Percentiles rank a stretch among this genome's conserved stretches.
Evolutionary conservation across 768 basidiomycete genomes (phyloP).

Genomic region (Suillus placidus): DNA sequence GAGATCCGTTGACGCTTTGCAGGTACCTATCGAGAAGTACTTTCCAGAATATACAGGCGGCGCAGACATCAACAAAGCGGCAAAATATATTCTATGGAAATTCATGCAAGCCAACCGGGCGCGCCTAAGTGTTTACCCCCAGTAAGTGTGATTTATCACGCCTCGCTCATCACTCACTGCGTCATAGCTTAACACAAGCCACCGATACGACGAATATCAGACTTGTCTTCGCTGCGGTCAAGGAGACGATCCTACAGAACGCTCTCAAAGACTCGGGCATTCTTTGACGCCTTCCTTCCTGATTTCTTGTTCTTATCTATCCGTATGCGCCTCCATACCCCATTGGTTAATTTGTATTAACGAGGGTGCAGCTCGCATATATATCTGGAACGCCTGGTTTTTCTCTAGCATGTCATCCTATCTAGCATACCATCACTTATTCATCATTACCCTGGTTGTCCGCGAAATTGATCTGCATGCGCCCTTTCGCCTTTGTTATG

Average conservation of each 20-base stretch:
- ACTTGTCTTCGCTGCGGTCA: conserved; percentile 84
- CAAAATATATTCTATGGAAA: conserved; percentile 92
- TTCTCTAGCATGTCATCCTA: conserved; percentile 25
- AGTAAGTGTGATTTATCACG: conserved; percentile 51
- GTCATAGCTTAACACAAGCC: conserved; percentile 74
- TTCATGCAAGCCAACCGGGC: conserved; percentile 93
- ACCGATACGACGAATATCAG: conserved; percentile 86
- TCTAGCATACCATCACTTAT: conserved; percentile 35
- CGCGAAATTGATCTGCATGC: background rate
- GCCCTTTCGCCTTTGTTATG: background rate
- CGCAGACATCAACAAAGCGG: conserved; percentile 89
- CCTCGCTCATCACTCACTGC: background rate
- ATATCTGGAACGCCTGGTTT: conserved; percentile 34
- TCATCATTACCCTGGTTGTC: conserved; percentile 11
- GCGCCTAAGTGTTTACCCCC: conserved; percentile 85
- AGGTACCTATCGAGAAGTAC: conserved; percentile 76
- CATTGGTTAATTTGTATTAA: conserved; percentile 12
- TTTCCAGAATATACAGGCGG: conserved; percentile 92
- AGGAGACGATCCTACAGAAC: conserved; percentile 92
- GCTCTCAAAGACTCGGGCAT: conserved; percentile 86
- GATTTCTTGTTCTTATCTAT: conserved; percentile 21
- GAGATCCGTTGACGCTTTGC: background rate
- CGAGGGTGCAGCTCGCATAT: conserved; percentile 25
- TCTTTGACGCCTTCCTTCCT: conserved; percentile 42
- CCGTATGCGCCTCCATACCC: conserved; percentile 19